Percentiles rank a stretch among this genome's conserved stretches.
phyloP scores from a whole-genome alignment of 768 basidiomycete species.

The Kwoniella pini region DNA sequence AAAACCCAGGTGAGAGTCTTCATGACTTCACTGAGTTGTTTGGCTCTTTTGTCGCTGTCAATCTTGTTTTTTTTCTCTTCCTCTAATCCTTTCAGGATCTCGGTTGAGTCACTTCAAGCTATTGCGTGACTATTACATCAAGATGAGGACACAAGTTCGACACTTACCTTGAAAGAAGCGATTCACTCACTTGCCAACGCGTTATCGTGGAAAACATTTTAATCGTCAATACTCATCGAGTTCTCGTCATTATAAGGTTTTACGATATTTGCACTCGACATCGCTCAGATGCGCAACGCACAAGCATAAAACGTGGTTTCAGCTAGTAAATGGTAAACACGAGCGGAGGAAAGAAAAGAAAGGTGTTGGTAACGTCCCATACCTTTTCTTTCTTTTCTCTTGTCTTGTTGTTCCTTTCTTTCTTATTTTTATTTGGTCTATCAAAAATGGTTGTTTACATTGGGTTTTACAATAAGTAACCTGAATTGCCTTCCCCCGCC shows the following conservation, averaged over 20 bases:
- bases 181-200: conserved; percentile 4
- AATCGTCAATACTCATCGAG: conserved; percentile 14
- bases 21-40: conserved; percentile 15
- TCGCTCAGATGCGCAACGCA: neutral
- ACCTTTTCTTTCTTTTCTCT: neutral
- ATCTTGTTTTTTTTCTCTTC: conserved; percentile 8
- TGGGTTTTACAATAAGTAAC: conserved; percentile 16
- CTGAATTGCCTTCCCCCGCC: conserved; percentile 34
- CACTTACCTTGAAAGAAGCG: too few relatives aligned
- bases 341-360: neutral
- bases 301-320: neutral
- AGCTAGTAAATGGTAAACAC: neutral
- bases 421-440: conserved; percentile 10
- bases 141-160: too few relatives aligned
- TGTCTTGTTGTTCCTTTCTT: neutral
- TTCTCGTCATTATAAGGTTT: neutral
- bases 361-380: conserved; percentile 12
- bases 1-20: conserved; percentile 27
- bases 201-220: neutral
- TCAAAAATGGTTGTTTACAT: conserved; percentile 6
- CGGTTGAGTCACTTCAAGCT: conserved; percentile 7
- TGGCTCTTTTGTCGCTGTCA: conserved; percentile 15
- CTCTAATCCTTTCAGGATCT: conserved; percentile 19
- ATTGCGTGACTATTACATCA: neutral
- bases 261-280: neutral